Percentiles rank a stretch among this genome's conserved stretches.
Evolutionary conservation across 2,329 filamentous ascomycete species (phyloP).

Genomic region (Sarocladium brachiariae): DNA sequence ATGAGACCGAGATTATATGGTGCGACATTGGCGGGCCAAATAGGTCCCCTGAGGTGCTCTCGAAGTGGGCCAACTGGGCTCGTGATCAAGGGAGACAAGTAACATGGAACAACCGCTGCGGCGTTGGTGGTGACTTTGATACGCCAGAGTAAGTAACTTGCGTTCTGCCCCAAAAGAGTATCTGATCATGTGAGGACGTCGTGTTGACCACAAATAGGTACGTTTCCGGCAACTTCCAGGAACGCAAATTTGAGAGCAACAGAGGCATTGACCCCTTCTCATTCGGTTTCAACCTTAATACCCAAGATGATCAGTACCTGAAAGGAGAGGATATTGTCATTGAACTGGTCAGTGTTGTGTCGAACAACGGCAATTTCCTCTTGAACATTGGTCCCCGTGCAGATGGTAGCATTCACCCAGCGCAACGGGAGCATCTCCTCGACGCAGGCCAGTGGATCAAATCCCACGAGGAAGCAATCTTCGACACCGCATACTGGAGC

Average conservation of each 20-base stretch:
- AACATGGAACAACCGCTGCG: conserved; percentile 49
- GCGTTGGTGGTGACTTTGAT: conserved; percentile 18
- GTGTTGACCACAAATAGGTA: neutral
- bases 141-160: conserved; percentile 10
- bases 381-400: conserved; percentile 49
- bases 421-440: conserved; percentile 38
- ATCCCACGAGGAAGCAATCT: conserved; percentile 45
- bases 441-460: conserved; percentile 48
- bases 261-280: conserved; percentile 52
- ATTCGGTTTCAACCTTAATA: conserved; percentile 53
- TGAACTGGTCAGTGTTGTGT: conserved; percentile 25
- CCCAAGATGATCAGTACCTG: conserved; percentile 39
- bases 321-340: conserved; percentile 25
- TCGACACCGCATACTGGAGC: conserved; percentile 47
- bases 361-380: conserved; percentile 38
- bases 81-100: conserved; percentile 37
- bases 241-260: conserved; percentile 51
- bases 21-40: conserved; percentile 31
- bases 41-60: conserved; percentile 14
- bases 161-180: neutral
- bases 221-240: conserved; percentile 1
- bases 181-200: too few species aligned
- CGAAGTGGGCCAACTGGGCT: conserved; percentile 31
- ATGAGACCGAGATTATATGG: conserved; percentile 40
- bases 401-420: conserved; percentile 44